Percentiles rank a stretch among this genome's conserved stretches.
phyloP scores from a whole-genome alignment of 331 rosid genomes.

The Rosa hybrid region DNA sequence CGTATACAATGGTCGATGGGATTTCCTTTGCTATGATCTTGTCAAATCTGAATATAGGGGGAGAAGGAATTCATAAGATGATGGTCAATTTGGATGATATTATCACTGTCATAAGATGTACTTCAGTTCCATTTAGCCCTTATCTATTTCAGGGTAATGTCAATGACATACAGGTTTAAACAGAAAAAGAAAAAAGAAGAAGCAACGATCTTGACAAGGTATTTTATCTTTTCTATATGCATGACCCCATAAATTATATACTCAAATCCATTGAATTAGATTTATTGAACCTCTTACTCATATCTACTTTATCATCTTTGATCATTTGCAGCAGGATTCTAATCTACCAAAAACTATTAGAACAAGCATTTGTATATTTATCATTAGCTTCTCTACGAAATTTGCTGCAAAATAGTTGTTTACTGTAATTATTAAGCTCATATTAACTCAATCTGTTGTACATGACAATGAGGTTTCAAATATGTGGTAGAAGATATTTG shows the following conservation, averaged over 20 bases:
- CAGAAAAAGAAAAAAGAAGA: not conserved
- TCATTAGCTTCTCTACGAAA: not conserved
- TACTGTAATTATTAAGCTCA: not conserved
- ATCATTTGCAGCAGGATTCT: not conserved
- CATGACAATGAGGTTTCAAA: not conserved
- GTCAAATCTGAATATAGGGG: conserved; percentile 63
- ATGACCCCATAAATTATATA: not conserved
- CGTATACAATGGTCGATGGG: conserved; percentile 78
- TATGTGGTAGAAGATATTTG: not conserved
- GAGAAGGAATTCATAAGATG: conserved; percentile 1
- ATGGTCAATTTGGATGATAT: not conserved
- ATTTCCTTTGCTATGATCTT: conserved; percentile 91
- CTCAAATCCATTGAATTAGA: not conserved
- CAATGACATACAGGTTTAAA: not conserved
- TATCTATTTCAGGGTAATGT: not conserved
- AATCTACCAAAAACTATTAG: not conserved
- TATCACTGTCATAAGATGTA: not conserved
- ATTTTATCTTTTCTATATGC: not conserved
- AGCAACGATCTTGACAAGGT: not conserved
- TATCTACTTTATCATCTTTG: not conserved
- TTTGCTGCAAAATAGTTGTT: not conserved
- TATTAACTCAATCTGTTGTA: not conserved
- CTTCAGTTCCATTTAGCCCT: not conserved
- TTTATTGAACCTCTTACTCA: not conserved
- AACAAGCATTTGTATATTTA: not conserved